phyloP scores from a whole-genome alignment of 768 basidiomycete genomes.

The Lyophyllum semitale region DNA sequence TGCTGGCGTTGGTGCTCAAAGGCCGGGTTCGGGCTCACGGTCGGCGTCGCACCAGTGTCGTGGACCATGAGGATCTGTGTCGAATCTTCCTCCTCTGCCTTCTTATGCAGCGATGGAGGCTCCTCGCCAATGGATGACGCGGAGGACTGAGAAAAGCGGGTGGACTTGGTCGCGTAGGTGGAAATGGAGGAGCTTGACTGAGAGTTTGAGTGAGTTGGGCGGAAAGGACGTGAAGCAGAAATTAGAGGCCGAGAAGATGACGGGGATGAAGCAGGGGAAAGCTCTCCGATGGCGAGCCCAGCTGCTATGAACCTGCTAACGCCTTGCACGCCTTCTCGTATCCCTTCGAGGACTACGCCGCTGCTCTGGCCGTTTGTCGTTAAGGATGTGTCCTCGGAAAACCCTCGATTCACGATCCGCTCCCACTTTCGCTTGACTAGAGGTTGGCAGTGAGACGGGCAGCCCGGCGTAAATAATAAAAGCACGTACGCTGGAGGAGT shows the following conservation, averaged over 20 bases:
- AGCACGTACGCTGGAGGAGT: conserved; percentile 55
- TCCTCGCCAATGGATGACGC: conserved; percentile 45
- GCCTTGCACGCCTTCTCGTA: conserved; percentile 67
- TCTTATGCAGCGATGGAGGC: conserved; percentile 10
- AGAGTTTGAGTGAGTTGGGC: conserved; percentile 9
- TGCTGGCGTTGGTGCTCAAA: conserved; percentile 32
- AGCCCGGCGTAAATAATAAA: neutral
- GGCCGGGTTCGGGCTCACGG: conserved; percentile 49
- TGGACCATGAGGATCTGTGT: conserved; percentile 42
- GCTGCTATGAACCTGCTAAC: conserved; percentile 58
- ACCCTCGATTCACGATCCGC: conserved; percentile 69
- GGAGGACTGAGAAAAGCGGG: conserved; percentile 47
- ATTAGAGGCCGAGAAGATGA: neutral
- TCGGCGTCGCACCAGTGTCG: conserved; percentile 52
- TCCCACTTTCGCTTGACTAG: conserved; percentile 85
- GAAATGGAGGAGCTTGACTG: conserved; percentile 17
- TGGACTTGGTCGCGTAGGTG: conserved; percentile 25
- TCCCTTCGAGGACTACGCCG: conserved; percentile 52
- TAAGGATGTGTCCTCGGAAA: conserved; percentile 24
- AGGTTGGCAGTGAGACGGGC: conserved; percentile 1
- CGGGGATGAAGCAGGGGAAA: conserved; percentile 20
- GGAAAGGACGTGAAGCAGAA: conserved; percentile 1
- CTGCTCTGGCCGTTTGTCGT: conserved; percentile 25
- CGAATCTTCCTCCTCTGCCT: conserved; percentile 20
- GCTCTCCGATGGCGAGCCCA: conserved; percentile 31